Base-by-base conservation (phyloP, 1,139 yeast species). In the Scheffersomyces parashehatae region DNA sequence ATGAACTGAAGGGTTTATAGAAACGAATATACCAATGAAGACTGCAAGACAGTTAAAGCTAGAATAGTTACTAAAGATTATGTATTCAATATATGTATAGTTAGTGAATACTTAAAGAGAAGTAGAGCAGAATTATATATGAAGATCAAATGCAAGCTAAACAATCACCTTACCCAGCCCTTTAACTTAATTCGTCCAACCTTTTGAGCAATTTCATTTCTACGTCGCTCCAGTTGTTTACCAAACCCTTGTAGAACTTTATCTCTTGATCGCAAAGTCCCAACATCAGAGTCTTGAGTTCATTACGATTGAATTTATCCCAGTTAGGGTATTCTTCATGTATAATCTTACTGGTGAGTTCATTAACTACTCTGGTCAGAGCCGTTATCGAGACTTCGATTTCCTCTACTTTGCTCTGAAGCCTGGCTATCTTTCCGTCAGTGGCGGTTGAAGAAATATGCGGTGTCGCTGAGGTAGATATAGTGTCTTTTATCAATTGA, bases 251-350 rank as follows among this genome's bases (percentile, higher is more conserved):
- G 64, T 88, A 93, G 58, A 88, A 90, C 32, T 76, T 75, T 45
- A 88, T 83, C 64, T 93, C 88, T 50, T 82, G 81, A 51, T 86
- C 87, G 42, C 96, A 88, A 43, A 91, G 70, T 7, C 80, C 78
- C 16, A 82, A 69, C 68, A 93, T 74, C 2, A 95, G 79, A 33
- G 74, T 73, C 58, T 85, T 85, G 62, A 93, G 73, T 64, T 93
- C 98, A 33, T 75, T 70, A 35, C 88, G 81, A 62, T 90, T 91
- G 53, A 88, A 86, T 33, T 74, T 75, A 54, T 93, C 96, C 75
- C 95, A 91, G 50, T 85, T 79, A 6, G 85, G 83, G 51, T 88
- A 87, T 60, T 93, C 99, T 45, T 83, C 83, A 51, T 84, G 85
- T 33, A 88, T 85, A 7, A 88, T 82, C 52, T 80, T 74, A 55